phyloP scores from a whole-genome alignment of 2,329 filamentous ascomycete species.

The Botrytis aclada region DNA sequence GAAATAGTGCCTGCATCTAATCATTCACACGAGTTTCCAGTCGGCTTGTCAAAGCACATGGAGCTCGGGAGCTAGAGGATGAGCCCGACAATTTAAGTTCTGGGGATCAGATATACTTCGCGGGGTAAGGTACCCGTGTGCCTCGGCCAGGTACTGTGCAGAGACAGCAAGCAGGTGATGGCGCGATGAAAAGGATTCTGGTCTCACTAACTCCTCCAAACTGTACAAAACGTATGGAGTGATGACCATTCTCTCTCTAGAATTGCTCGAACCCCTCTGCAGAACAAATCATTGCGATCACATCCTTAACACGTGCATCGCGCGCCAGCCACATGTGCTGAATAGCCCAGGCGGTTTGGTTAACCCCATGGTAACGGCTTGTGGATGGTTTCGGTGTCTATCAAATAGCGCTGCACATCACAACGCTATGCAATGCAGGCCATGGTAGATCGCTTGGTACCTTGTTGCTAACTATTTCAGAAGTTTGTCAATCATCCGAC shows the following conservation, averaged over 20 bases:
- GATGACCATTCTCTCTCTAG: background rate
- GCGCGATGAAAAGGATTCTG: background rate
- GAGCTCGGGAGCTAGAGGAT: background rate
- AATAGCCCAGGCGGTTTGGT: background rate
- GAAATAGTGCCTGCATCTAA: background rate
- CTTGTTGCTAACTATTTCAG: background rate
- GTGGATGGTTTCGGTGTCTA: background rate
- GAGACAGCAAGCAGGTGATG: background rate
- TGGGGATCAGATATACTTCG: background rate
- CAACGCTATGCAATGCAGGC: background rate
- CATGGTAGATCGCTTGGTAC: background rate
- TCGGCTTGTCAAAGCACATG: background rate
- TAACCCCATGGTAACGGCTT: background rate
- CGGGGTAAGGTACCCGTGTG: background rate
- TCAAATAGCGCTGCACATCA: conserved; percentile 2
- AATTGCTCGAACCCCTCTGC: background rate
- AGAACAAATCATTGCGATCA: background rate
- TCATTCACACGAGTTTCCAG: background rate
- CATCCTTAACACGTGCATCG: background rate
- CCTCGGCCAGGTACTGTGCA: background rate
- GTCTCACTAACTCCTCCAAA: background rate
- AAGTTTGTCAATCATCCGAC: background rate
- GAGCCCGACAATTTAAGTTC: background rate
- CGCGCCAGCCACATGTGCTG: background rate
- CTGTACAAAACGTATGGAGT: background rate